These are phyloP conservation scores for Stramenopiles sp. DNA, from an alignment of 352 stramenopile genomes.

Conservation along the genomic window DNA sequence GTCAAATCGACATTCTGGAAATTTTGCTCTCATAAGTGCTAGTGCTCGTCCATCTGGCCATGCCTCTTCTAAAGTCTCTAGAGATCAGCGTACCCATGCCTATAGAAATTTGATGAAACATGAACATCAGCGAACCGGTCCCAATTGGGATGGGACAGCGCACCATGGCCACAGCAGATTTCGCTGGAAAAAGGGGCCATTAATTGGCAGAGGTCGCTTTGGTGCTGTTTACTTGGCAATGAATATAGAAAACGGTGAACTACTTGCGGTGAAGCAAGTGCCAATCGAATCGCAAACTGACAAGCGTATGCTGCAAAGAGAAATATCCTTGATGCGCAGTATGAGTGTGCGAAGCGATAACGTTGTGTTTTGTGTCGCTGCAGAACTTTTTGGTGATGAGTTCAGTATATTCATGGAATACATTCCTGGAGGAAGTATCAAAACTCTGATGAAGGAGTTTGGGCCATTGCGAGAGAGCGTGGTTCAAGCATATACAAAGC, in stretches of 20 bases:
- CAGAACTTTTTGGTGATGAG: background rate
- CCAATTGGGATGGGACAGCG: too few species aligned
- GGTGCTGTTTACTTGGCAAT: background rate
- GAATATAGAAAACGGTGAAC: background rate
- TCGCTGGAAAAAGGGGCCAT: background rate
- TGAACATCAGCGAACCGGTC: too few species aligned
- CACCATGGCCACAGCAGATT: background rate
- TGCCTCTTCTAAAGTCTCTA: too few species aligned
- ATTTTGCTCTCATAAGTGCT: too few species aligned
- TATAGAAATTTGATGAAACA: too few species aligned
- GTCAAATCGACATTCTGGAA: too few species aligned
- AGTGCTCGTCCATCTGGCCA: too few species aligned
- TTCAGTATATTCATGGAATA: background rate
- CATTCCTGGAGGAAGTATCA: background rate
- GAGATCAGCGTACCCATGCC: background rate
- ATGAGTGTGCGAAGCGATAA: background rate
- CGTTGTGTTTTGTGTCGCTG: background rate
- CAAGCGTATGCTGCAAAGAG: background rate
- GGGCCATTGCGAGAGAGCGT: background rate
- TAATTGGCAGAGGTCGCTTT: background rate
- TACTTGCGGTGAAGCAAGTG: background rate
- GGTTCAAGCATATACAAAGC: conserved; percentile 27
- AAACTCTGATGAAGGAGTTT: background rate
- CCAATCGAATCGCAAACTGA: background rate
- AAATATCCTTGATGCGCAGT: background rate